Percentiles rank a stretch among this genome's conserved stretches.
These are phyloP conservation scores for Vigna reflexopilosa DNA, from an alignment of 306 rosid species.

Conservation along the genomic window DNA sequence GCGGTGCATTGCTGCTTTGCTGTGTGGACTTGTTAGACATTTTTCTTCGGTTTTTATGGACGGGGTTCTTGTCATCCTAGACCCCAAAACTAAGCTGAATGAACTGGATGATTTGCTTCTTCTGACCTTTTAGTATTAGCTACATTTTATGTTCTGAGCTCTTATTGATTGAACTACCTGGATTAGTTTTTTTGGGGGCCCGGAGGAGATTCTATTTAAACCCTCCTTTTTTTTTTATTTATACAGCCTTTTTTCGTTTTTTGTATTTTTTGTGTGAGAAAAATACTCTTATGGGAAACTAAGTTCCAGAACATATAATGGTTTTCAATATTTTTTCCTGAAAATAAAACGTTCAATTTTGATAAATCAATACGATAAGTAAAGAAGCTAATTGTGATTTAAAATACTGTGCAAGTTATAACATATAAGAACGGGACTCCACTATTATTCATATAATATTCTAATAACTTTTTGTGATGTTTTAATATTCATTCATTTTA, in stretches of 20 bases:
- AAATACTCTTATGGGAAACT: neutral
- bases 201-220: neutral
- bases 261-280: neutral
- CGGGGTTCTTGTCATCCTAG: neutral
- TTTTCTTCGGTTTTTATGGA: neutral
- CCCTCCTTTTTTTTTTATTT: neutral
- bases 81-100: neutral
- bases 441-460: no score
- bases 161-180: neutral
- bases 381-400: no score
- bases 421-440: no score
- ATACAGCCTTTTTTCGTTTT: neutral
- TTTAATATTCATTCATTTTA: no score
- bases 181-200: neutral
- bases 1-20: neutral
- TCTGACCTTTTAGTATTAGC: neutral
- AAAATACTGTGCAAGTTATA: no score
- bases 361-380: no score
- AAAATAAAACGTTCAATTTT: no score
- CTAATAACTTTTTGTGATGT: no score
- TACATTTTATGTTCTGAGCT: neutral
- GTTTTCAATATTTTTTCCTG: no score
- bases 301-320: neutral
- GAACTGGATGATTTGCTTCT: neutral
- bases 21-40: neutral